These are phyloP conservation scores for Fusarium goolgardi DNA, from an alignment of 2,329 filamentous ascomycete genomes.

Conservation along the genomic window DNA sequence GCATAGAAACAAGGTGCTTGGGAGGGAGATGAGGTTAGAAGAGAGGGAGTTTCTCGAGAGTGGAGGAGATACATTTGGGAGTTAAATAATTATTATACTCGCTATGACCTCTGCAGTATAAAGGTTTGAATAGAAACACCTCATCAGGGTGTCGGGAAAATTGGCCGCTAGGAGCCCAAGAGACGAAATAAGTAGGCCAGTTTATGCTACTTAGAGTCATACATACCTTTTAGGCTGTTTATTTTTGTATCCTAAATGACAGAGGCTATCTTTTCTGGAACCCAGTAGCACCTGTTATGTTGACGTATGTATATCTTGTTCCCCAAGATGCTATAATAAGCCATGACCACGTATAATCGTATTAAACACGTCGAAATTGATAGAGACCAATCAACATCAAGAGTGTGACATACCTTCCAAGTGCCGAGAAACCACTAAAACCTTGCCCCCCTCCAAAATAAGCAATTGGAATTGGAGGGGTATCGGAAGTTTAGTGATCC, in stretches of 20 bases:
- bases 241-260: no score
- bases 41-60: slow-evolving; percentile 63
- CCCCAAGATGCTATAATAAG: background rate
- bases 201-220: no score
- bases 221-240: no score
- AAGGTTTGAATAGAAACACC: background rate
- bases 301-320: background rate
- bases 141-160: no score
- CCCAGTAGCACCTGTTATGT: no score
- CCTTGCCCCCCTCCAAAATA: slow-evolving; percentile 10
- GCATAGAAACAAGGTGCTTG: slow-evolving; percentile 65
- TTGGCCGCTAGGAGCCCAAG: no score
- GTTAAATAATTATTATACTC: background rate
- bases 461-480: slow-evolving; percentile 6
- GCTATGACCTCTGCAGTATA: background rate
- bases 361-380: slow-evolving; percentile 13
- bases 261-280: no score
- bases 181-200: no score
- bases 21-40: slow-evolving; percentile 60
- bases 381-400: background rate
- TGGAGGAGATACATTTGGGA: slow-evolving; percentile 56
- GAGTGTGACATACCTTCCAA: slow-evolving; percentile 1
- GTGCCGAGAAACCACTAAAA: slow-evolving; percentile 26
- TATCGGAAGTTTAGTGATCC: slow-evolving; percentile 23
- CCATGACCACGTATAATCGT: background rate